Base-by-base conservation (phyloP, 208 protist genomes). In the Crithidia expoeki region DNA sequence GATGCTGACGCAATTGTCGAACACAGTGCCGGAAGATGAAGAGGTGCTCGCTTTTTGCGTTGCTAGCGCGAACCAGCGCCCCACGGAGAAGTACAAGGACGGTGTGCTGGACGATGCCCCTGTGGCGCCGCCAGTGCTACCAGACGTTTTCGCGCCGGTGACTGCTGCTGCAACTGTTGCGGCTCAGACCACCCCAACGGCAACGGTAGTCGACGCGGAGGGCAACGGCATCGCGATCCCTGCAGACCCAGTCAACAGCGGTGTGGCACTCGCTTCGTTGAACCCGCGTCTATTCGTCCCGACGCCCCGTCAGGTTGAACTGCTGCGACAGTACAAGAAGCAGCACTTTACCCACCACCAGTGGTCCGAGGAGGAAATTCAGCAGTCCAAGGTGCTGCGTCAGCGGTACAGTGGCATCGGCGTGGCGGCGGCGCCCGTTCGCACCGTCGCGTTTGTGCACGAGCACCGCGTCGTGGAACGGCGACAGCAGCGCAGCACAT, bases 1-100 rank as follows among this genome's bases (percentile, higher is more conserved):
- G 14, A 58, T 65, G 49, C 76, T 90, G 30, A 57, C 80, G 17
- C 83, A 80, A 36, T 68, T 93, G 47, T 93, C 88, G 11, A 82
- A 76, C 67, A 85, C 84, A 30, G 65, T 78, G 16, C 88, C 88
- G 5, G 81, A 72, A 9, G 53, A 72, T 6, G 84, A 80, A 16
- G 88, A 93, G 58, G 80, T 93, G 60, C 36, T 71, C 36, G 78
- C 76, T 7, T 93, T 84, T 74, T 93, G 87, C 57, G 72, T 65
- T 2, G 56, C 68, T 5, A 76, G 72, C 42, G 76, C 73, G 4
- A 61, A 72, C 27, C 49, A 34, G 17, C 56, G 79, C 6, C 76
- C 81, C 1, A 56, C 73, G 12, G 64, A 85, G 57, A 55, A 61
- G 53, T 76, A 76, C 68, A 38, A 16, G 3, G 75, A 80, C 42